Percentiles rank a stretch among this genome's conserved stretches.
These are phyloP conservation scores for Tagetes patula DNA, from an alignment of 129 eudicot genomes.

Conservation along the genomic window DNA sequence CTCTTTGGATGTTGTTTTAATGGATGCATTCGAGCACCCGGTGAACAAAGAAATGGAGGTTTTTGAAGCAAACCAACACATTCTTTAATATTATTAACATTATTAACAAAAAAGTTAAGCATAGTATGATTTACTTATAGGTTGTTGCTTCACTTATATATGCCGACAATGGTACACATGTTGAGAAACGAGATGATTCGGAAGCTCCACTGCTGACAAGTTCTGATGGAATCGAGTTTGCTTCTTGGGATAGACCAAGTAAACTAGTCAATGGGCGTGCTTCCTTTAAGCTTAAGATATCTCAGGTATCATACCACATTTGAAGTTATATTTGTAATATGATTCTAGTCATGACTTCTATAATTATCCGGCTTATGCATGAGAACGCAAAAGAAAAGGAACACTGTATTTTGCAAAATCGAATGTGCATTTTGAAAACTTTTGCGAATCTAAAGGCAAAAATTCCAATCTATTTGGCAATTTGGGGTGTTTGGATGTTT, in stretches of 20 bases:
- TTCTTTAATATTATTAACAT: constrained; percentile 1
- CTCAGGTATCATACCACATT: constrained; percentile 55
- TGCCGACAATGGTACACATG: constrained; percentile 60
- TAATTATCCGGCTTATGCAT: constrained; percentile 5
- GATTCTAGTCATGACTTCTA: constrained; percentile 15
- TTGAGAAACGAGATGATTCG: constrained; percentile 59
- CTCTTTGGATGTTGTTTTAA: constrained; percentile 62
- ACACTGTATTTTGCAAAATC: background rate
- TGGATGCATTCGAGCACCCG: constrained; percentile 56
- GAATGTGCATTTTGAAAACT: background rate
- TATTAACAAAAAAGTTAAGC: background rate
- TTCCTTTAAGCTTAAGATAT: constrained; percentile 74
- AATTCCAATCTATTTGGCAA: background rate
- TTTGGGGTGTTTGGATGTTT: background rate
- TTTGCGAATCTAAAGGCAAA: background rate
- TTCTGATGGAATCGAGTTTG: constrained; percentile 69
- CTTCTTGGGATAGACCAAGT: constrained; percentile 73
- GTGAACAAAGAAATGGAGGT: constrained; percentile 82
- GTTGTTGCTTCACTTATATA: constrained; percentile 80
- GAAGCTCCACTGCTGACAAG: constrained; percentile 80
- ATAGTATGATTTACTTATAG: constrained; percentile 37
- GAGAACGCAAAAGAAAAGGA: constrained; percentile 4
- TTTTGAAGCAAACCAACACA: constrained; percentile 16
- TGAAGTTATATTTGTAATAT: background rate
- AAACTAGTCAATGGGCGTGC: constrained; percentile 70